These are phyloP conservation scores for Heliosperma pusillum DNA, from an alignment of 148 eudicot species.

Conservation along the genomic window DNA sequence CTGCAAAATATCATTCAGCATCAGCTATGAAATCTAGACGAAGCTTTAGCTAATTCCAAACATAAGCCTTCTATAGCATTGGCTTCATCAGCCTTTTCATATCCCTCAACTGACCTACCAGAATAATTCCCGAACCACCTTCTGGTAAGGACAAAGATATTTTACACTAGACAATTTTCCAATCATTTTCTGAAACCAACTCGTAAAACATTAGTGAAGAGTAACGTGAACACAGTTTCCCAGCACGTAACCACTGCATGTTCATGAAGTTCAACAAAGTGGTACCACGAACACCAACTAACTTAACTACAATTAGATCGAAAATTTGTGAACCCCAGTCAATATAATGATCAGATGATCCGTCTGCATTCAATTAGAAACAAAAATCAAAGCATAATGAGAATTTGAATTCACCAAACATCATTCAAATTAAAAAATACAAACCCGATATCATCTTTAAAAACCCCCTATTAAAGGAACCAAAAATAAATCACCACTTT, in stretches of 20 bases:
- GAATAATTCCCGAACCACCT: background rate
- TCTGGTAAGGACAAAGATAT: background rate
- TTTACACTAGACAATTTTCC: background rate
- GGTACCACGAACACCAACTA: background rate
- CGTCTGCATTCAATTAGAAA: background rate
- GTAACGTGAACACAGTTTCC: background rate
- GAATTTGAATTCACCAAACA: background rate
- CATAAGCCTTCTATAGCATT: background rate
- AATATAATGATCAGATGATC: background rate
- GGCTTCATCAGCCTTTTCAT: background rate
- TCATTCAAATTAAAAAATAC: background rate
- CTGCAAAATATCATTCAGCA: conserved; percentile 37
- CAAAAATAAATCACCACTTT: background rate
- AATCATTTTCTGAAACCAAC: background rate
- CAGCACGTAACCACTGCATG: background rate
- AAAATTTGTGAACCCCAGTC: background rate
- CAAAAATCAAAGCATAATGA: background rate
- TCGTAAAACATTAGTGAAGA: background rate
- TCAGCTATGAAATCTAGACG: background rate
- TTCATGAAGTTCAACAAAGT: background rate
- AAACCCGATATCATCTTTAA: background rate
- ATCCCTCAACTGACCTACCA: background rate
- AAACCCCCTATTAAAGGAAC: background rate
- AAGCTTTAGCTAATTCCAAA: background rate
- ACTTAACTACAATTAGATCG: background rate